Base-by-base conservation (phyloP, 352 stramenopile genomes). In the Phytophthora citricola region DNA sequence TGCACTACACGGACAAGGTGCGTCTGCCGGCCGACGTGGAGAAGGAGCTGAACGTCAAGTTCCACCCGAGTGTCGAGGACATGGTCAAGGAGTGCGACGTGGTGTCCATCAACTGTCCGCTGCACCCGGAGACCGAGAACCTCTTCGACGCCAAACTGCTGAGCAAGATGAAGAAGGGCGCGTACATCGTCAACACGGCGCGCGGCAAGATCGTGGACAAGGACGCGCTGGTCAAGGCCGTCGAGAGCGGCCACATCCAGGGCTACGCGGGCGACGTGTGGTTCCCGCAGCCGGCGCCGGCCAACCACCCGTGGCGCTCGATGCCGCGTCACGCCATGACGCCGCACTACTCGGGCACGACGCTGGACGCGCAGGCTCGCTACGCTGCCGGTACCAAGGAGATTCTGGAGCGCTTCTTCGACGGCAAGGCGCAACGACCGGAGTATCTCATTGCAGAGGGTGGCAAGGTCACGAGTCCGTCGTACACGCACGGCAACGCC, bases 101-200 rank as follows among this genome's bases (percentile, higher is more conserved):
- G 11, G 69, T 97, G 17, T 73, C 89, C 11, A 85, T 93, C 34
- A 76, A 94, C 63, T 87, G 76, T 56, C 72, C 89, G n/a, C 67
- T 97, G 51, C 90, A 79, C 12, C 66, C 75, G 45, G 54, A 78
- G 32, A 97, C 89, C 2, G 67, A 76, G 40, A 58, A 89, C 53
- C 63, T 97, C 32, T 88, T 97, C 59, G 78, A 87, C 56, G 74
- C 79, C 20, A 65, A 83, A 10, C 71, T 85, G 39, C 66, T 97
- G 47, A 69, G 66, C 50, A 69, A 78, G 40, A 89, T 97, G 74
- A 85, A 91, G 69, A 71, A 70, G 55, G 69, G 79, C 32, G 73
- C 85, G 44, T 80, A 88, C 60, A 71, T 97, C 22, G 83, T 97
- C 44, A 97, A 97, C 70, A 94, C 91, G 47, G 76, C 84, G 27